A percentile compares a stretch with the other conserved stretches of the same genome.
Evolutionary conservation across 2,329 filamentous ascomycete species (phyloP).

Genomic region (Nemania diffusa): DNA sequence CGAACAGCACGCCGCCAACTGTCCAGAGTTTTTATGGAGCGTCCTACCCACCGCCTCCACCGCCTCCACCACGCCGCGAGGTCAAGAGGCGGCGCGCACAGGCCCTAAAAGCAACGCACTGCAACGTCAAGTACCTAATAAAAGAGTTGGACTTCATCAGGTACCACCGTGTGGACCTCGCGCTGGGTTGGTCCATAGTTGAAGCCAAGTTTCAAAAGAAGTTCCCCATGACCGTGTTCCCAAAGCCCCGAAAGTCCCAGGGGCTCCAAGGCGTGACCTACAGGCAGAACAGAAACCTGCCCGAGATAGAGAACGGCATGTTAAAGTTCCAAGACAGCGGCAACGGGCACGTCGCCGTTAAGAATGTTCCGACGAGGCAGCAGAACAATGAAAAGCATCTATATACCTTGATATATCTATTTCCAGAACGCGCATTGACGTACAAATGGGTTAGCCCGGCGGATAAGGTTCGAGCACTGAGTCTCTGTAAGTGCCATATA

Average conservation of each 20-base stretch:
- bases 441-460: conserved; percentile 63
- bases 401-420: conserved; percentile 52
- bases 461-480: no score
- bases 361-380: conserved; percentile 40
- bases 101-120: conserved; percentile 37
- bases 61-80: conserved; percentile 1
- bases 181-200: conserved; percentile 40
- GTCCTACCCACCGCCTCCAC: conserved; percentile 1
- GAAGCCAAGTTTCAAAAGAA: conserved; percentile 33
- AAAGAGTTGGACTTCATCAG: conserved; percentile 48
- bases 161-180: conserved; percentile 45
- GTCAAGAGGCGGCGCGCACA: conserved; percentile 27
- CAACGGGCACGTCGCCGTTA: conserved; percentile 43
- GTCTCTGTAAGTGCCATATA: conserved; percentile 53
- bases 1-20: neutral
- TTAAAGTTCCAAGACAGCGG: conserved; percentile 41
- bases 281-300: conserved; percentile 45
- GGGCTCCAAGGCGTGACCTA: conserved; percentile 49
- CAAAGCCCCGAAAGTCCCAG: conserved; percentile 31
- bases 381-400: conserved; percentile 44
- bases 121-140: conserved; percentile 47
- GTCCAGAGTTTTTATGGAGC: neutral
- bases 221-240: conserved; percentile 38
- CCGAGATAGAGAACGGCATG: conserved; percentile 35
- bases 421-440: conserved; percentile 58